Base-by-base conservation (phyloP, 805 yeast genomes). In the Sugiyamaella boreocaroliniensis region DNA sequence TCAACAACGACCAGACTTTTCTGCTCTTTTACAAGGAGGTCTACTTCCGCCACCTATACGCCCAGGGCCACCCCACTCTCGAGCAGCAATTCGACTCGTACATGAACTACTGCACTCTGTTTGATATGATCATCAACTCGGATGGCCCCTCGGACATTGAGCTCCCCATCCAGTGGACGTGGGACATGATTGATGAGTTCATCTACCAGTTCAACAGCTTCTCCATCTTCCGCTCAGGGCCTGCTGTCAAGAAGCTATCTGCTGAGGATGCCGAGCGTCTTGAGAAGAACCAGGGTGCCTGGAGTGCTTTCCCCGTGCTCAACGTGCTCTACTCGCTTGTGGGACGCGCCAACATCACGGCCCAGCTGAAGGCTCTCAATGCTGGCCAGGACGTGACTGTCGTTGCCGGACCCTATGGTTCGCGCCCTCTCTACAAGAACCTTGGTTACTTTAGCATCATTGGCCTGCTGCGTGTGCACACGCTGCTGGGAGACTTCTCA, bases 151-250 rank as follows among this genome's bases (percentile, higher is more conserved):
- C 69, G 10, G 70, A 71, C 40, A 68, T 76, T 54, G 79, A 76
- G 59, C 62, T 76, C 47, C 80, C 80, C 47, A 68, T 68, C 55
- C 70, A 71, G 57, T 76, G 80, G 80, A 66, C 74, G 20, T 76
- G 80, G 80, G 80, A 76, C 51, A 74, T 76, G 54, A 68, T 76
- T 54, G 80, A 76, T 56, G 80, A 76, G 63, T 76, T 76, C 62
- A 75, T 76, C 61, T 76, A 76, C 59, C 80, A 76, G 64, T 76
- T 71, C 67, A 75, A 75, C 61, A 68, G 71, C 58, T 76, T 73
- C 54, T 68, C 76, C 47, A 61, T 69, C 47, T 75, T 69, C 66
- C 69, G 75, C 54, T 64, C 71, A 29, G 68, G 73, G 52, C 62
- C 68, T 45, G 50, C 50, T 20, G 43, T 26, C 44, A 67, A 65